These are phyloP conservation scores for Lentinula guzmanii DNA, from an alignment of 768 basidiomycete species.

Conservation along the genomic window DNA sequence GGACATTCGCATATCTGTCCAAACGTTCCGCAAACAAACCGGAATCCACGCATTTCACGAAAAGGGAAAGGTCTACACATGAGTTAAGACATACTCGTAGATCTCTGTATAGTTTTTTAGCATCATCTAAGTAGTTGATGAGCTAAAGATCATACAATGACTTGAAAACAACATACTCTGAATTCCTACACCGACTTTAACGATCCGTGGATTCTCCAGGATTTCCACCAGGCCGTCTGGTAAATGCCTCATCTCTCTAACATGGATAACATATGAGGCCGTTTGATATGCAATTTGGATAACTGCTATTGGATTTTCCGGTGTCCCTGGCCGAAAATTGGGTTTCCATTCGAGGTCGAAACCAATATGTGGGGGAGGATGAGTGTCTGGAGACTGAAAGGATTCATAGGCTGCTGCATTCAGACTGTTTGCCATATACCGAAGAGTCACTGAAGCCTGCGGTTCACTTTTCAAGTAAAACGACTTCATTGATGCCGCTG, in stretches of 20 bases:
- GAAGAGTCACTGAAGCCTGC: background rate
- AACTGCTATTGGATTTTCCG: slow-evolving; percentile 65
- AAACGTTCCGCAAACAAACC: slow-evolving; percentile 16
- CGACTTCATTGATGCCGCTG: background rate
- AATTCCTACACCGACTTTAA: slow-evolving; percentile 13
- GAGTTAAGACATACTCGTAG: slow-evolving; percentile 35
- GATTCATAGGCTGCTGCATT: slow-evolving; percentile 37
- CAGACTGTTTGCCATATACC: background rate
- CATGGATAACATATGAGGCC: slow-evolving; percentile 57
- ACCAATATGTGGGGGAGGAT: slow-evolving; percentile 39
- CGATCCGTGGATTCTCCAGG: slow-evolving; percentile 43
- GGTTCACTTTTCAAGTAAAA: background rate
- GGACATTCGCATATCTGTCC: background rate
- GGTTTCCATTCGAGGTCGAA: slow-evolving; percentile 85
- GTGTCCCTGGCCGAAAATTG: slow-evolving; percentile 40
- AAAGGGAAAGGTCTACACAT: slow-evolving; percentile 64
- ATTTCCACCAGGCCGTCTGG: slow-evolving; percentile 36
- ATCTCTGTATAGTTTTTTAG: slow-evolving; percentile 54
- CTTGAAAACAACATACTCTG: background rate
- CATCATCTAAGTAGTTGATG: slow-evolving; percentile 29
- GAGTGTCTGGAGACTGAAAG: slow-evolving; percentile 18
- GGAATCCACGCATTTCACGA: slow-evolving; percentile 69
- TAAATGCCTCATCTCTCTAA: slow-evolving; percentile 57
- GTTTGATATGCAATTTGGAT: slow-evolving; percentile 62
- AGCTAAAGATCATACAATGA: background rate